Evolutionary conservation across 495 filamentous ascomycete species (phyloP).

Genomic region (Penicillium atrosanguineum): DNA sequence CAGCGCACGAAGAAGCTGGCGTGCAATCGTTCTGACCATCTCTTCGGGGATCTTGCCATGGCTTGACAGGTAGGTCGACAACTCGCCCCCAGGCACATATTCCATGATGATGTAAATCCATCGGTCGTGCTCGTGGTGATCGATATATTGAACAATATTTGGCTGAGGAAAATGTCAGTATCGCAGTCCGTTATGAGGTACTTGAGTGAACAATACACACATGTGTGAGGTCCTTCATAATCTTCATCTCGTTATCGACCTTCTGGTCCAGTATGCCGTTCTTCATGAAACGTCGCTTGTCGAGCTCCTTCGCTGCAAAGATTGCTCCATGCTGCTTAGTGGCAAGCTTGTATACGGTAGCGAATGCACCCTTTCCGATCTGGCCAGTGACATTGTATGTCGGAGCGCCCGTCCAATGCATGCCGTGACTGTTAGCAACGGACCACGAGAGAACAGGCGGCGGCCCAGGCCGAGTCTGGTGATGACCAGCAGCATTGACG

Average conservation of each 20-base stretch:
- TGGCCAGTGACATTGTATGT: conserved; percentile 77
- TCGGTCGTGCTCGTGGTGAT: conserved; percentile 72
- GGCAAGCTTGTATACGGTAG: conserved; percentile 82
- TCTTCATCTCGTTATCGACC: conserved; percentile 91
- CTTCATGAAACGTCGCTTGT: conserved; percentile 85
- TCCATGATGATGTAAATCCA: conserved; percentile 97
- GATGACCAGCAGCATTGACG: conserved; percentile 20
- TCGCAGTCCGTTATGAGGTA: background rate
- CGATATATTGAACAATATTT: conserved; percentile 88
- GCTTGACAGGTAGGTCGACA: conserved; percentile 65
- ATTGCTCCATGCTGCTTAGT: conserved; percentile 73
- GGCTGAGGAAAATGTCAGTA: conserved; percentile 47
- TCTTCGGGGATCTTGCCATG: conserved; percentile 62
- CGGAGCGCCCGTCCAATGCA: conserved; percentile 77
- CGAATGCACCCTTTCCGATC: conserved; percentile 92
- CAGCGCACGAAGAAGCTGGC: conserved; percentile 76
- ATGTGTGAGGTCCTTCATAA: conserved; percentile 81
- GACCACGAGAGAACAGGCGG: conserved; percentile 35
- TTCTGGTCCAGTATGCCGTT: conserved; percentile 80
- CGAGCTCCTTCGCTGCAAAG: conserved; percentile 87
- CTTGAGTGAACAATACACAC: conserved; percentile 48
- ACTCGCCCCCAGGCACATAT: conserved; percentile 78
- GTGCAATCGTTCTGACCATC: conserved; percentile 64
- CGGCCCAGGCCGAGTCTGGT: conserved; percentile 25
- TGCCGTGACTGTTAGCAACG: conserved; percentile 46